Conservation (phyloP, 306 rosid genomes). For the Glycine tomentella region DNA sequence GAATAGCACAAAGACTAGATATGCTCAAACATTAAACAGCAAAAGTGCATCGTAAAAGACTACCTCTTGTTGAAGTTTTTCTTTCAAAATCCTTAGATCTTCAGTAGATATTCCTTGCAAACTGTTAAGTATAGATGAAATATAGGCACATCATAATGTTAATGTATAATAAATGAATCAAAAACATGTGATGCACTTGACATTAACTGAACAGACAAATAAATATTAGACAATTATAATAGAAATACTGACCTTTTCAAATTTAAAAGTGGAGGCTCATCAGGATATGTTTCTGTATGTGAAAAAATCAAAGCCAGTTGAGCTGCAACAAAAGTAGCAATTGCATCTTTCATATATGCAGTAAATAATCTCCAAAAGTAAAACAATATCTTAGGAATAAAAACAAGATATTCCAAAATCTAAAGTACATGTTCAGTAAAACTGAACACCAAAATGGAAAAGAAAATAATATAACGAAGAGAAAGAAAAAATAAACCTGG, state of each 20-base stretch:
- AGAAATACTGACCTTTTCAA: conserved; percentile 69
- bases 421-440: conserved; percentile 8
- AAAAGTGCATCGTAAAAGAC: too few relatives aligned
- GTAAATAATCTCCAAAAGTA: conserved; percentile 39
- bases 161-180: conserved; percentile 2
- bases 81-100: too few relatives aligned
- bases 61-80: too few relatives aligned
- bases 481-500: conserved; percentile 77
- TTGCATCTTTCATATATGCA: conserved; percentile 36
- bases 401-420: conserved; percentile 37
- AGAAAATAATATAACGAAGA: neutral
- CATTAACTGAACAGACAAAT: conserved; percentile 18
- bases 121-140: conserved; percentile 33
- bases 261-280: conserved; percentile 96
- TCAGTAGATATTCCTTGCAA: too few relatives aligned
- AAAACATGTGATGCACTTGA: conserved; percentile 8
- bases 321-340: conserved; percentile 68
- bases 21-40: too few relatives aligned
- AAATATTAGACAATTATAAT: neutral
- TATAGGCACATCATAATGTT: conserved; percentile 31
- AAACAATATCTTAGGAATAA: conserved; percentile 34
- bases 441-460: conserved; percentile 12
- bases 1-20: too few relatives aligned
- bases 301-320: conserved; percentile 91
- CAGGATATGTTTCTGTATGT: conserved; percentile 93